Percentiles rank a stretch among this genome's conserved stretches.
Evolutionary conservation across 176 grass and related monocot genomes (phyloP).

Genomic region (Oryza australiensis): DNA sequence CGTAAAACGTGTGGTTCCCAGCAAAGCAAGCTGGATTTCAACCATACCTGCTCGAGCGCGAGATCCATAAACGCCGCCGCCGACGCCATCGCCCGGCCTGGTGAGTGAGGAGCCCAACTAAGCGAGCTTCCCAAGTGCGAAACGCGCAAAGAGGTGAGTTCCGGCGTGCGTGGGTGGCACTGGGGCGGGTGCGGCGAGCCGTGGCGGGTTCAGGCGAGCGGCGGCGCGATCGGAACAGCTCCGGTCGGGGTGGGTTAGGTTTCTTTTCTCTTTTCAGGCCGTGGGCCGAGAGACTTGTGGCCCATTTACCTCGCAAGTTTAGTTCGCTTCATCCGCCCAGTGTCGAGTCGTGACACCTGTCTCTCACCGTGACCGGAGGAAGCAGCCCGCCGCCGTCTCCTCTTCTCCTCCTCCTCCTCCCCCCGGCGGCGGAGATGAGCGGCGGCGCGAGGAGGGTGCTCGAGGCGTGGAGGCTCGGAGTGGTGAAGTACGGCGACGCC

Average conservation of each 20-base stretch:
- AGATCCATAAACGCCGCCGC: conserved; percentile 57
- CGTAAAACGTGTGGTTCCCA: neutral
- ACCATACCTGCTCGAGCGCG: conserved; percentile 66
- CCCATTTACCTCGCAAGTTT: neutral
- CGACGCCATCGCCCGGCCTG: neutral
- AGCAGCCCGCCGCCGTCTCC: neutral
- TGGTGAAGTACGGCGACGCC: conserved; percentile 72
- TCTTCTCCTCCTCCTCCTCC: neutral
- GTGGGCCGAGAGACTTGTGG: neutral
- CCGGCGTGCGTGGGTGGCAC: neutral
- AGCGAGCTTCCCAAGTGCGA: neutral
- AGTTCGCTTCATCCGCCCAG: neutral
- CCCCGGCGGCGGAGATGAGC: conserved; percentile 35
- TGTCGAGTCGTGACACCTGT: neutral
- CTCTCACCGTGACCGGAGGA: neutral
- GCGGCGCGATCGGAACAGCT: neutral
- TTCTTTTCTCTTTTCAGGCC: neutral
- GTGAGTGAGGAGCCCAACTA: neutral
- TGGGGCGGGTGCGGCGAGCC: neutral
- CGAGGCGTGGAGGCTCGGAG: conserved; percentile 65
- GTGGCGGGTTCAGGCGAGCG: neutral
- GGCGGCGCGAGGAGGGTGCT: conserved; percentile 48
- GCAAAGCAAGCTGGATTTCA: neutral
- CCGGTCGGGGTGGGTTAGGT: neutral
- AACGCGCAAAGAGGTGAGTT: neutral